Evolutionary conservation across 2,329 filamentous ascomycete species (phyloP), one percentile per base, ranked within the genome.

Genomic region (Fusarium cicatricum): DNA sequence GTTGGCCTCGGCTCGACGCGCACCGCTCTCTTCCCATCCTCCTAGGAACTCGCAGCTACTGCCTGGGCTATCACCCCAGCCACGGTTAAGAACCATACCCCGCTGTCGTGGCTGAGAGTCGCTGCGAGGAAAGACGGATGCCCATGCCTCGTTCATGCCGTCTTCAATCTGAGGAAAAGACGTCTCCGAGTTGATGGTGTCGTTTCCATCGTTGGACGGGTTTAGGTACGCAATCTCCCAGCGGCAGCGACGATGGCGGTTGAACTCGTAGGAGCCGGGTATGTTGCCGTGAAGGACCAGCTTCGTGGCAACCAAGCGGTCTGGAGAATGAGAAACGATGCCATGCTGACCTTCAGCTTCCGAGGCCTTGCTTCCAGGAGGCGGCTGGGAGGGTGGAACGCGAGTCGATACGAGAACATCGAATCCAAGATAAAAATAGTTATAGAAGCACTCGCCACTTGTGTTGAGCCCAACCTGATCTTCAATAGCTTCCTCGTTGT

Each of bases 361-460:
- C 3, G 62, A 57, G 11, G 51, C 55, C 28, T 46, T 58, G 14
- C 43, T 44, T 11, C 58, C 62, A 77, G 11, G 89, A 0, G 90
- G 87, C 7, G 80, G 78, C 17, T 84, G 84, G 0, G 89, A 90
- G 4, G 89, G 80, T 5, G 82, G 72, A 0, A 85, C 86, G 1
- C 91, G 89, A 26, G 87, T 86, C 1, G 94, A 96, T n/a, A 99
- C 85, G 5, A 98, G 82, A 10, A 97, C 85, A 73, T 99, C 95
- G 70, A 99, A 96, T 2, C 95, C 95, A 59, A 97, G 88, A 63
- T 94, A 90, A 71, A 97, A 99, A 73, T 99, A 99, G 73, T 98
- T 98, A 76, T 95, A 97, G 72, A 98, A 99, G 62, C 89, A 92
- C 71, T 96, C 91, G 4, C 86, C 84, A 2, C 87, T 85, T 4